Evolutionary conservation across 2,329 filamentous ascomycete species (phyloP).

Genomic region (Fonsecaea pugnacius): DNA sequence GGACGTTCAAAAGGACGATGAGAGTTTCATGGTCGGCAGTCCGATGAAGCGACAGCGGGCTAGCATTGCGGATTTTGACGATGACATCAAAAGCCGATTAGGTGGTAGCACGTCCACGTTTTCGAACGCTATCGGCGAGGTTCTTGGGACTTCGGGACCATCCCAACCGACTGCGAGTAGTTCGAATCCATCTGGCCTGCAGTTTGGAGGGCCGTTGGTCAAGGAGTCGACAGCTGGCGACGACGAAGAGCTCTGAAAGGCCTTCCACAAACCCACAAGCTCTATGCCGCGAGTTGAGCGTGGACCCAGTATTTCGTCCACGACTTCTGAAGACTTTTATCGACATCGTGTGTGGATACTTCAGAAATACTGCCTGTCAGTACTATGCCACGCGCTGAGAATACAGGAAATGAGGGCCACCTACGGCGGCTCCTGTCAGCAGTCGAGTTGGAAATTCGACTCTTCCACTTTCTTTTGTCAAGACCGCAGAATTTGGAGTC

Average conservation of each 20-base stretch:
- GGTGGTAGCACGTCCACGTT: constrained; percentile 43
- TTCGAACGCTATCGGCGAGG: constrained; percentile 44
- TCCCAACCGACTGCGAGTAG: constrained; percentile 29
- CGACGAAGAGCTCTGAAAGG: constrained; percentile 36
- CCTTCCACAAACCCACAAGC: background rate
- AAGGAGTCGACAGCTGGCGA: constrained; percentile 35
- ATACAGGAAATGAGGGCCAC: background rate
- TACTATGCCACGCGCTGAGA: background rate
- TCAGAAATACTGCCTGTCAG: background rate
- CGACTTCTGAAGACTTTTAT: background rate
- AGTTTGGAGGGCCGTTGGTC: constrained; percentile 35
- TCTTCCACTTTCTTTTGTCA: constrained; percentile 13
- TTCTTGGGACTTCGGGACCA: constrained; percentile 27
- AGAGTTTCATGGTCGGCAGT: constrained; percentile 47
- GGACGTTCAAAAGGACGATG: constrained; percentile 41
- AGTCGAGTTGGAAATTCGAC: constrained; percentile 14
- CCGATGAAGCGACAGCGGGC: constrained; percentile 54
- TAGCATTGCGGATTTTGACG: constrained; percentile 50
- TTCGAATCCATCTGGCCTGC: constrained; percentile 34
- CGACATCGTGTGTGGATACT: background rate
- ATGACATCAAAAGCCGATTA: constrained; percentile 47
- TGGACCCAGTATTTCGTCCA: background rate
- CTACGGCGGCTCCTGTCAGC: background rate
- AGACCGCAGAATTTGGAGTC: constrained; percentile 4
- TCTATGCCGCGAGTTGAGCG: background rate